Base-by-base conservation (phyloP, 768 basidiomycete genomes). In the Atractiella rhizophila region DNA sequence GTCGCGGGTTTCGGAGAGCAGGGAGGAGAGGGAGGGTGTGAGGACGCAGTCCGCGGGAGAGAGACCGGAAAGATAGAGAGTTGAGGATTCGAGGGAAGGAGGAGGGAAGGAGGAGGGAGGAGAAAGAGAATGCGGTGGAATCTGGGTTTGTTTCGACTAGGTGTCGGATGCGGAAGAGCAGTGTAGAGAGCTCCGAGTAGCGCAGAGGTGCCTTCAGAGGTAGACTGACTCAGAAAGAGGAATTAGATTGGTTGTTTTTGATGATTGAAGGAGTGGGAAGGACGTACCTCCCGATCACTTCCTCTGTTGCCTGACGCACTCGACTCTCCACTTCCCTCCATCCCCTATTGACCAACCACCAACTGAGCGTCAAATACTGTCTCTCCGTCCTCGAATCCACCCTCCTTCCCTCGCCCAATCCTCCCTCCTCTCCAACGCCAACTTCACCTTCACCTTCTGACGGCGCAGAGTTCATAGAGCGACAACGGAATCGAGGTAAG, bases 331-430 rank as follows among this genome's bases (percentile, higher is more conserved):
- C 66, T 44, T 75, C 74, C 49, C 74, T 77, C 82, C 83, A 86
- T 0, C 85, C 85, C 4, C 83, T 76, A 54, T 88, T 73, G 42
- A 88, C 52, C 9, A 88, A 63, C 81, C 82, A 86, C 81, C 82
- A 91, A 28, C 73, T 77, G 50, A 85, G 67, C 0, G 77, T 81
- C 39, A 88, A 61, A 54, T 72, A 91, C 53, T 72, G 70, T 44
- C 69, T 63, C 56, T 86, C 81, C 37, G 31, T 18, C 26, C 42
- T 23, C 37, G 37, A 7, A 73, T 59, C 16, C 53, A 52, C 16
- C 62, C 60, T 13, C 54, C 54, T 4, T 59, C 57, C 9, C 54
- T 54, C 26, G 42, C 52, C n/a, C 59, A 51, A 16, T 55, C 51
- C 6, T 59, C 54, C n/a, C 38, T 32, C 4, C 52, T 53, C n/a